Evolutionary conservation across 805 yeast species (phyloP).

Genomic region (Scheffersomyces amazonensis): DNA sequence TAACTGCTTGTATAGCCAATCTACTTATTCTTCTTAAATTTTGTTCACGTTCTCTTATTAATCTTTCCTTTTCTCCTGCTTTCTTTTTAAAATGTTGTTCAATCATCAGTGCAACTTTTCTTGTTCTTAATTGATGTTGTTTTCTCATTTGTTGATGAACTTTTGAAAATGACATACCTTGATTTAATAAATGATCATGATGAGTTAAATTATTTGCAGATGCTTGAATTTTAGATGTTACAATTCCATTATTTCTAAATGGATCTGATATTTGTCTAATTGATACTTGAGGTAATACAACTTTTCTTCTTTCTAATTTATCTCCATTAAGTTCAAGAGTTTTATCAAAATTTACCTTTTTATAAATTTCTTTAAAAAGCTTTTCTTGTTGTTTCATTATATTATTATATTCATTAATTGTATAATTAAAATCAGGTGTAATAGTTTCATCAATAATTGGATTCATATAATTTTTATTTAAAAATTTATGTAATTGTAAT

Average conservation of each 20-base stretch:
- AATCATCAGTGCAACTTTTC: constrained; percentile 74
- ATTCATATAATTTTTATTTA: constrained; percentile 25
- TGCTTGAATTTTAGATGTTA: constrained; percentile 44
- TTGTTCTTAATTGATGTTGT: constrained; percentile 63
- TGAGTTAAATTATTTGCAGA: constrained; percentile 45
- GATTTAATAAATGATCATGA: constrained; percentile 72
- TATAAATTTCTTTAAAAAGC: constrained; percentile 45
- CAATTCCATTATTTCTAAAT: constrained; percentile 41
- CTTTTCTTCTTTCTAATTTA: constrained; percentile 47
- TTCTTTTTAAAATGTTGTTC: constrained; percentile 84
- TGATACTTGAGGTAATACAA: constrained; percentile 42
- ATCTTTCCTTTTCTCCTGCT: constrained; percentile 85
- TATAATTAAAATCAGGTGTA: constrained; percentile 24
- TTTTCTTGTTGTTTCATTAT: constrained; percentile 52
- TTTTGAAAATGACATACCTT: constrained; percentile 69
- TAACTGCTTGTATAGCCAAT: constrained; percentile 77
- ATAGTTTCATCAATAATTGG: constrained; percentile 38
- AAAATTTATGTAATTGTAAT: constrained; percentile 19
- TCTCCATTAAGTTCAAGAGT: constrained; percentile 42
- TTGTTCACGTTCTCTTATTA: constrained; percentile 70
- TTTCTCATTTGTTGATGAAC: constrained; percentile 64
- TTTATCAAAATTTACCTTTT: constrained; percentile 32
- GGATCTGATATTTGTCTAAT: constrained; percentile 43
- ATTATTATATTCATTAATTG: constrained; percentile 57
- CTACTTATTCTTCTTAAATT: constrained; percentile 70